Evolutionary conservation across 306 rosid species (phyloP).

Genomic region (Ormosia emarginata): DNA sequence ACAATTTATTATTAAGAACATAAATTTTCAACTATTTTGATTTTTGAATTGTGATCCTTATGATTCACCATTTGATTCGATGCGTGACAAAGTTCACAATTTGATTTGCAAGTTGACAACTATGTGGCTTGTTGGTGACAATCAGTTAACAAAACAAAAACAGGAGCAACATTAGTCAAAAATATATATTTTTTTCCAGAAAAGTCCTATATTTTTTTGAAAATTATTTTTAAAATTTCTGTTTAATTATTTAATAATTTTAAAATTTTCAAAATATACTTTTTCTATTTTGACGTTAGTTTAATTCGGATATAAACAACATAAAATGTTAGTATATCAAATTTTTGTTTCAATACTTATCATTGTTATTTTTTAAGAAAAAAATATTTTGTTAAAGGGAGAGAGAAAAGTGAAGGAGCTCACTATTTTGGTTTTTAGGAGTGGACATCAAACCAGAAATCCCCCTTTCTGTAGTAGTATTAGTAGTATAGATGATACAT

Average conservation of each 20-base stretch:
- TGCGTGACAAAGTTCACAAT: too few species aligned
- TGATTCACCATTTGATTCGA: too few species aligned
- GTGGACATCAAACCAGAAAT: background rate
- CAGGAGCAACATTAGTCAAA: too few species aligned
- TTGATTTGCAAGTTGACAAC: too few species aligned
- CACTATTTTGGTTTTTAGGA: background rate
- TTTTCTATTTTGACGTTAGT: background rate
- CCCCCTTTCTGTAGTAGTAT: background rate
- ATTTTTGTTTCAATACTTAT: background rate
- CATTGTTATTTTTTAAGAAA: background rate
- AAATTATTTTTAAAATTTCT: too few species aligned
- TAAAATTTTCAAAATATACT: background rate
- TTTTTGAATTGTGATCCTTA: too few species aligned
- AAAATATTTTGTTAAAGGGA: background rate
- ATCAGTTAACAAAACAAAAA: too few species aligned
- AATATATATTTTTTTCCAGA: too few species aligned
- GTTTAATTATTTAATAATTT: background rate
- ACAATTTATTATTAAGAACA: too few species aligned
- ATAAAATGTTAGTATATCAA: background rate
- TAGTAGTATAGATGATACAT: background rate
- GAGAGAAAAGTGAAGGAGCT: background rate
- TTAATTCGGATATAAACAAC: background rate
- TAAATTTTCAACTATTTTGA: too few species aligned
- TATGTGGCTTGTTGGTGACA: too few species aligned
- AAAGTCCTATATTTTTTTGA: too few species aligned